Conservation (phyloP, 164 flowering plant species). For the Nymphaea thermarum region DNA sequence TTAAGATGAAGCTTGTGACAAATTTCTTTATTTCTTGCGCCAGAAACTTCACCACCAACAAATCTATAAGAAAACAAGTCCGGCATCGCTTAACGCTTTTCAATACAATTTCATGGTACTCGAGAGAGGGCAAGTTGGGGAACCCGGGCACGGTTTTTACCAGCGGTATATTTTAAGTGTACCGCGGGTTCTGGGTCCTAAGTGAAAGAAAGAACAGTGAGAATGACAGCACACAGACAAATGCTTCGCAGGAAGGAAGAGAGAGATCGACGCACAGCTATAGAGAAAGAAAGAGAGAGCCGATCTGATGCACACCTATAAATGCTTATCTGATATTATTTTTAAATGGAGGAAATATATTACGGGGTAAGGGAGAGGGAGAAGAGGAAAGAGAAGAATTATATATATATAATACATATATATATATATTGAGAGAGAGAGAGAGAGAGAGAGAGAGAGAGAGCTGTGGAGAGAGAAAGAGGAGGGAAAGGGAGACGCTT, state of each 20-base stretch:
- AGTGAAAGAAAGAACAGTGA: not conserved
- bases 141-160: not conserved
- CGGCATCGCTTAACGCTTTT: no score
- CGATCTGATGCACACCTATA: not conserved
- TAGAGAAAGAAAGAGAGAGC: not conserved
- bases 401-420: no score
- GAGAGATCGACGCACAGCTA: not conserved
- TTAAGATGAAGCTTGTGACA: no score
- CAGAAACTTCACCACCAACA: not conserved
- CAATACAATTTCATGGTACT: not conserved
- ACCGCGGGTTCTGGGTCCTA: not conserved
- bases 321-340: not conserved
- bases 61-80: not conserved
- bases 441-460: slow-evolving; percentile 8
- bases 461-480: slow-evolving; percentile 11
- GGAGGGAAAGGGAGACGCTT: slow-evolving; percentile 8
- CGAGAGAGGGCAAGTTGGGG: not conserved
- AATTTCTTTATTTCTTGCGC: no score
- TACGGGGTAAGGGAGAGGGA: not conserved
- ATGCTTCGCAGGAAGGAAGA: not conserved
- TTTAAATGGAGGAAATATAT: not conserved
- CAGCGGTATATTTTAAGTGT: not conserved
- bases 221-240: not conserved
- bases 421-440: not conserved
- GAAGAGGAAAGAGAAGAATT: not conserved